Percentiles rank a stretch among this genome's conserved stretches.
Conservation (phyloP, 805 yeast species). For the Clavispora phyllophila region DNA sequence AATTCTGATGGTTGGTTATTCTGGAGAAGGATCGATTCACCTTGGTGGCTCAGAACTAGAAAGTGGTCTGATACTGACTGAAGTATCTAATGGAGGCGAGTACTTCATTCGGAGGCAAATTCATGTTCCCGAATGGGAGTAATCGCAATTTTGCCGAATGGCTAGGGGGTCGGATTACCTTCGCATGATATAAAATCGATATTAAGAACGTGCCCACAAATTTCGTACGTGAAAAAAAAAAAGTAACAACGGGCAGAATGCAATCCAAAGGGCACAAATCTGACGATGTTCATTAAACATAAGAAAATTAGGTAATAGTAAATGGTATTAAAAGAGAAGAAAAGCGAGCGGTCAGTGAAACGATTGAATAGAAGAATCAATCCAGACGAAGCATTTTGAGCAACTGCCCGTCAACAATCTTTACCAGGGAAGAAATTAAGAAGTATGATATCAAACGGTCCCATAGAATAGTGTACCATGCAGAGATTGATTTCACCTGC, state of each 20-base stretch:
- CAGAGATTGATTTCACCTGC: neutral
- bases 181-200: no score
- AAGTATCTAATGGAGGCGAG: constrained; percentile 1
- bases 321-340: neutral
- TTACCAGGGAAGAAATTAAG: neutral
- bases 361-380: neutral
- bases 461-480: neutral
- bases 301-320: neutral
- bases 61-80: constrained; percentile 2
- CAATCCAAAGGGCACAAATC: neutral
- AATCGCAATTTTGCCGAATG: no score
- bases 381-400: neutral
- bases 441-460: neutral
- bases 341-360: neutral
- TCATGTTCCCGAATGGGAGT: constrained; percentile 16
- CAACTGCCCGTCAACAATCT: neutral
- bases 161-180: no score
- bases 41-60: constrained; percentile 18
- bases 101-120: constrained; percentile 13
- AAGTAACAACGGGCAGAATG: no score
- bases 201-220: no score
- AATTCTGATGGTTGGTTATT: constrained; percentile 37
- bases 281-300: neutral
- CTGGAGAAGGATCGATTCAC: constrained; percentile 5
- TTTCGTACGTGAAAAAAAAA: no score